Evolutionary conservation across 345 rosid genomes (phyloP), one percentile per base, ranked within the genome.

Genomic region (Rhodomyrtus tomentosa): DNA sequence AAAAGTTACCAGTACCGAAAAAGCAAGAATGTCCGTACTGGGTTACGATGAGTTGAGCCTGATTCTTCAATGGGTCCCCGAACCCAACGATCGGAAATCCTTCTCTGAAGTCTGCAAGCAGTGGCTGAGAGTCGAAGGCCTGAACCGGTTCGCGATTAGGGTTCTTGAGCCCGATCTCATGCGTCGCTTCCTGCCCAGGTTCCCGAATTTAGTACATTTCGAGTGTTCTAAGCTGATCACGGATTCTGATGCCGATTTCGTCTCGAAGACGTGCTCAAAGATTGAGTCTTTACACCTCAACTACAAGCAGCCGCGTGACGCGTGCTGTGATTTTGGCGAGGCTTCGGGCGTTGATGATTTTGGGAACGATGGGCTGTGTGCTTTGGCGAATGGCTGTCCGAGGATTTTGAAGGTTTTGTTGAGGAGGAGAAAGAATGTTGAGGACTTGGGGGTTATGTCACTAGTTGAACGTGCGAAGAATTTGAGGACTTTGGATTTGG

Each of bases 121-220:
- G 83, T 91, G 93, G 93, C 89, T 86, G 24, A 62, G 88, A 79
- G 88, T 88, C 18, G 93, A 91, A 55, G 91, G 93, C 55, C 81
- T 42, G 49, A 85, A 80, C 36, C 91, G 92, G 22, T 74, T 51
- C 45, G 85, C 86, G 49, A 89, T 90, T 81, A 90, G 91, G n/a
- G 89, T 91, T 84, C 81, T 86, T 20, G 88, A 87, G 14, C 87
- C 89, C 27, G 89, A 89, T 56, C 86, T 83, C 29, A 84, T 91
- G 4, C 90, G 36, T 4, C 52, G 29, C 40, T 90, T 87, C 86
- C 62, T 89, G n/a, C 89, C 90, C 79, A 90, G 93, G 85, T 91
- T 90, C 89, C 92, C 93, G 55, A 91, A 88, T 73, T 49, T 91
- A 51, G 32, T 80, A 50, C 25, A 49, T 2, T 86, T 91, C 55